Evolutionary conservation across 202 grass and related monocot genomes (phyloP), one percentile per base, ranked within the genome.

Genomic region (Panicum hallii): DNA sequence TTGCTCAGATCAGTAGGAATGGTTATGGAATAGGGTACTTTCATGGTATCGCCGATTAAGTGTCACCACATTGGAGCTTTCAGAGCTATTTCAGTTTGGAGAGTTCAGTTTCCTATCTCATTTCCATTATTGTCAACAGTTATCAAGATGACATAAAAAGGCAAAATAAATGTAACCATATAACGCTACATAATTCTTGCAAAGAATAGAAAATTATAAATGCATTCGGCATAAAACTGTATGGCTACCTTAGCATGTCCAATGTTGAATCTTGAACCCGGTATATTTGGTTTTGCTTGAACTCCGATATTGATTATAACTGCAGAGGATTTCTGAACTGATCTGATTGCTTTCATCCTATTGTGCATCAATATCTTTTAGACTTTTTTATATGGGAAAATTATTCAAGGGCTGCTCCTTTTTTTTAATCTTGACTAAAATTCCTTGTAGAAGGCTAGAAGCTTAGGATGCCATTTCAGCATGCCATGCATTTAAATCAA

Each of bases 381-480:
- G 34, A 70, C 63, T 50, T 40, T 14, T 53, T 77, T 75, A 32
- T 6, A 72, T 68, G 32, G 1, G 9, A 30, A 78, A 64, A 47
- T 40, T 48, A 34, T 63, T 16, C 22, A 49, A 58, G 34, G 62
- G 77, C 12, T 62, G 2, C 8, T 7, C 30, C 13, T 64, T 30
- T 48, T 79, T 34, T 19, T 17, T 17, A 83, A 42, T 56, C 40
- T 60, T 41, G 55, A 6, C 28, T 61, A 43, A 53, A 72, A 74
- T 74, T 67, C 32, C 15, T 49, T 52, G 57, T 79, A 86, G 43
- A 69, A 79, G 7, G 17, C n/a, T 80, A 63, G 41, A 69, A 79
- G 7, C 22, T 30, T 80, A 63, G 30, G 67, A 47, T 77, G 70
- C 45, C 53, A 80, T 69, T 62, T 82, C 32, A 19, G 23, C 26